phyloP scores from a whole-genome alignment of 257 asterid genomes.

The Nicotiana undulata region DNA sequence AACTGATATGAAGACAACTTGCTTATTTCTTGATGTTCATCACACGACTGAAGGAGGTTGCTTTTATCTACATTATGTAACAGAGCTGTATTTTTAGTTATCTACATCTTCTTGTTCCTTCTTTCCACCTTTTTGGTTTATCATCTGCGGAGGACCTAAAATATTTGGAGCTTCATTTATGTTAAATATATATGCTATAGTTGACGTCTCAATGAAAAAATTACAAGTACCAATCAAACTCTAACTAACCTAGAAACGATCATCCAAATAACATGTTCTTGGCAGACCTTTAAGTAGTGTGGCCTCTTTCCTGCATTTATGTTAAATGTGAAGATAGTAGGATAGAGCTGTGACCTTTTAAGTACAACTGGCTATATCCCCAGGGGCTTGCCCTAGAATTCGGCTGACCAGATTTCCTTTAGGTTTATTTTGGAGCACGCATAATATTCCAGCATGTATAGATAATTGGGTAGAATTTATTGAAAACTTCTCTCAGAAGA shows the following conservation, averaged over 20 bases:
- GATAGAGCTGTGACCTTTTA: neutral
- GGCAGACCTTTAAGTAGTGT: neutral
- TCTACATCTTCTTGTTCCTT: neutral
- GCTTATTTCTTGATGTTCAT: constrained; percentile 8
- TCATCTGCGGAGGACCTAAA: neutral
- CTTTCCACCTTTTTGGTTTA: neutral
- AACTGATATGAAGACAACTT: constrained; percentile 8
- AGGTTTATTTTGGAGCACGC: neutral
- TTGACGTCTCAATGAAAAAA: neutral
- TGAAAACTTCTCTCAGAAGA: neutral
- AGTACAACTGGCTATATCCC: neutral
- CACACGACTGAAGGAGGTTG: neutral
- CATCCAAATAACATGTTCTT: neutral
- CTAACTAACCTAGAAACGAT: neutral
- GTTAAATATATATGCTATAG: neutral
- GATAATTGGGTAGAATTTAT: neutral
- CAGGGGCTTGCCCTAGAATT: neutral
- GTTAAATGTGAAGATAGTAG: neutral
- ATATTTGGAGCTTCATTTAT: neutral
- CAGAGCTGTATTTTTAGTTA: neutral
- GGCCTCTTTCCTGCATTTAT: neutral
- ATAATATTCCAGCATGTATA: neutral
- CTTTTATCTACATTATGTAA: neutral
- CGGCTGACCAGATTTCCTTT: neutral
- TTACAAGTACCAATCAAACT: neutral